phyloP scores from a whole-genome alignment of 1,284 basidiomycete species.

The Veloporphyrellus conicus region DNA sequence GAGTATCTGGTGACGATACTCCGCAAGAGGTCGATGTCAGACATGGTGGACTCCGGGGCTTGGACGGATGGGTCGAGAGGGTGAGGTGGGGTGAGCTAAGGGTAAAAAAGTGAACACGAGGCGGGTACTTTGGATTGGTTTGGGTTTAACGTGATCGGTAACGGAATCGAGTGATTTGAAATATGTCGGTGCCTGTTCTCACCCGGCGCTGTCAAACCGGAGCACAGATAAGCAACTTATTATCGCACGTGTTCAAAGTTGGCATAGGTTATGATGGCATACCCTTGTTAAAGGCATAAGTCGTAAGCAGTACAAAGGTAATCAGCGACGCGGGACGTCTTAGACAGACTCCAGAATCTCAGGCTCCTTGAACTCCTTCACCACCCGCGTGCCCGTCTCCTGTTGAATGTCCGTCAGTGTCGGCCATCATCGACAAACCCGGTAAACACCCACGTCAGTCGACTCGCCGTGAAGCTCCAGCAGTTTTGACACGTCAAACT shows the following conservation, averaged over 20 bases:
- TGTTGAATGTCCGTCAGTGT: conserved; percentile 32
- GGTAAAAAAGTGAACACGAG: conserved; percentile 3
- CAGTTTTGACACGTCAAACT: conserved; percentile 93
- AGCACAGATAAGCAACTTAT: no score
- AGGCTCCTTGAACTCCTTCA: conserved; percentile 91
- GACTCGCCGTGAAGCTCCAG: conserved; percentile 95
- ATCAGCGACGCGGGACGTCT: conserved; percentile 37
- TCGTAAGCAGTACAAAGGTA: conserved; percentile 43
- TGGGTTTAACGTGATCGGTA: conserved; percentile 9
- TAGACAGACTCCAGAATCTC: conserved; percentile 81
- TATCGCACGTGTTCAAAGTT: not conserved
- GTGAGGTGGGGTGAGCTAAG: not conserved
- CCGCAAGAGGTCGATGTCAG: conserved; percentile 73
- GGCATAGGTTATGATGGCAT: conserved; percentile 19
- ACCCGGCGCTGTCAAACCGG: no score
- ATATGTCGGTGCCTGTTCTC: no score
- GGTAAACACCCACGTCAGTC: conserved; percentile 65
- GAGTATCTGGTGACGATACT: conserved; percentile 65
- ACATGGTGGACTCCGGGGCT: conserved; percentile 42
- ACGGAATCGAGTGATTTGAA: conserved; percentile 10
- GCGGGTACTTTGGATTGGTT: not conserved
- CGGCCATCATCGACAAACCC: conserved; percentile 7
- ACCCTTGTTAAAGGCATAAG: conserved; percentile 39
- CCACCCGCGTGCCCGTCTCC: conserved; percentile 87
- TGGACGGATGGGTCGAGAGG: not conserved